These are phyloP conservation scores for Aspergillus wentii DNA, from an alignment of 495 filamentous ascomycete genomes.

Conservation along the genomic window DNA sequence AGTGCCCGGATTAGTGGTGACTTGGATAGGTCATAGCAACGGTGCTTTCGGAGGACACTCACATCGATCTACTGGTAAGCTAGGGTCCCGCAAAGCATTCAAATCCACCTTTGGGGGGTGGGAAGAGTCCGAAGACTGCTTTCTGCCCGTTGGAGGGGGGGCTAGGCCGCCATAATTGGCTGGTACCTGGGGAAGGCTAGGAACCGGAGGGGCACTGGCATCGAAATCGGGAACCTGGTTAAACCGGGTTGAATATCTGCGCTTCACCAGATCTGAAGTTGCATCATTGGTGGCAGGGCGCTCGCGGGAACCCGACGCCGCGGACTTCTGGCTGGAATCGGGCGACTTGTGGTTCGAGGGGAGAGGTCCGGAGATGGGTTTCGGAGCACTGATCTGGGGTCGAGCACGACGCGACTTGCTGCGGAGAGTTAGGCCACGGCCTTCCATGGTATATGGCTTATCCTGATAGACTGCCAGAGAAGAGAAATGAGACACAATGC, in stretches of 20 bases:
- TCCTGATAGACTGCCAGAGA: no score
- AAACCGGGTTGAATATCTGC: constrained; percentile 88
- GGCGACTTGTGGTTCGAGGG: constrained; percentile 29
- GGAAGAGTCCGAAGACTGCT: constrained; percentile 36
- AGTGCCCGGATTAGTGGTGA: no score
- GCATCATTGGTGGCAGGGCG: constrained; percentile 35
- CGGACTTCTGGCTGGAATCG: constrained; percentile 15
- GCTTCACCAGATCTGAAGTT: constrained; percentile 91
- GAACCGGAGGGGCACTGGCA: constrained; percentile 61
- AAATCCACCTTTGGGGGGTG: constrained; percentile 55
- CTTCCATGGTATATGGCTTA: constrained; percentile 27
- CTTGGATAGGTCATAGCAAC: no score
- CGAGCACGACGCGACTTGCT: constrained; percentile 72
- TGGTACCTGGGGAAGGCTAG: constrained; percentile 48
- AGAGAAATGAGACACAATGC: no score
- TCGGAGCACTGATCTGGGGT: constrained; percentile 77
- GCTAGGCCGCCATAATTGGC: constrained; percentile 44
- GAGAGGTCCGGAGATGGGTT: constrained; percentile 68
- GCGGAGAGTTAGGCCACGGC: constrained; percentile 80
- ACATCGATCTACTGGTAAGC: constrained; percentile 63
- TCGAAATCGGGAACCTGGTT: constrained; percentile 70
- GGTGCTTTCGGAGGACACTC: constrained; percentile 14
- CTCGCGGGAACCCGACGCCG: constrained; percentile 19
- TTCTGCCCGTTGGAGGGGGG: constrained; percentile 41
- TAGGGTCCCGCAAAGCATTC: constrained; percentile 73